Evolutionary conservation across 805 yeast species (phyloP), one percentile per base, ranked within the genome.

Genomic region (Myxozyma geophila): DNA sequence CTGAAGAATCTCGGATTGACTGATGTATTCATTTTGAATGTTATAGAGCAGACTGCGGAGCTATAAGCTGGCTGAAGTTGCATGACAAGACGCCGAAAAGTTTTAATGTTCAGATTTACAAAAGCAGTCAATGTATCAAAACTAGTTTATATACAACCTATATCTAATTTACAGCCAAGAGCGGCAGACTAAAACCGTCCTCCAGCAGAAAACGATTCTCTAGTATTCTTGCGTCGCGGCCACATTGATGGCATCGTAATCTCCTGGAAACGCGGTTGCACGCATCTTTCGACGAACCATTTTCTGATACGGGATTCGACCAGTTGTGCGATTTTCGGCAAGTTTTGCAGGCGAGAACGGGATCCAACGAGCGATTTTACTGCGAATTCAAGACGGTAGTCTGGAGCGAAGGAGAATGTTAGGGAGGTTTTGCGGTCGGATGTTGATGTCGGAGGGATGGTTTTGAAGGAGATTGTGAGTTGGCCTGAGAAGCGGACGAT

Each of bases 201-300:
- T n/a, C 63, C 59, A 41, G 59, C 54, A 9, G 63, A 59, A 41
- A 60, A 52, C 17, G 62, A 48, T 48, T 70, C 72, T 40, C 72
- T 54, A 13, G 73, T 70, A 49, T 70, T 70, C 50, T 71, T 68
- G 36, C 72, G 53, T n/a, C 73, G 54, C 9, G 72, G 72, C 97
- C 97, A 92, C 73, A 92, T 77, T 54, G 90, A 87, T 2, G 98
- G 99, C 39, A 95, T 76, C 71, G 82, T 83, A 37, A 95, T 85
- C 54, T 90, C 88, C 74, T 92, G 97, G 71, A 88, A 93, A 70
- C 96, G 82, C 0, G 99, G 99, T 69, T 91, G 96, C 12, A 95
- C 95, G 73, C 97, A 91, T 66, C 97, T 81, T 70, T 93, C 98
- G 17, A 87, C 86, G 73, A 95, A 92, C 96, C 97, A 92, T 60